Percentiles rank a stretch among this genome's conserved stretches.
These are phyloP conservation scores for Colletotrichum tofieldiae DNA, from an alignment of 2,329 filamentous ascomycete genomes.

Conservation along the genomic window DNA sequence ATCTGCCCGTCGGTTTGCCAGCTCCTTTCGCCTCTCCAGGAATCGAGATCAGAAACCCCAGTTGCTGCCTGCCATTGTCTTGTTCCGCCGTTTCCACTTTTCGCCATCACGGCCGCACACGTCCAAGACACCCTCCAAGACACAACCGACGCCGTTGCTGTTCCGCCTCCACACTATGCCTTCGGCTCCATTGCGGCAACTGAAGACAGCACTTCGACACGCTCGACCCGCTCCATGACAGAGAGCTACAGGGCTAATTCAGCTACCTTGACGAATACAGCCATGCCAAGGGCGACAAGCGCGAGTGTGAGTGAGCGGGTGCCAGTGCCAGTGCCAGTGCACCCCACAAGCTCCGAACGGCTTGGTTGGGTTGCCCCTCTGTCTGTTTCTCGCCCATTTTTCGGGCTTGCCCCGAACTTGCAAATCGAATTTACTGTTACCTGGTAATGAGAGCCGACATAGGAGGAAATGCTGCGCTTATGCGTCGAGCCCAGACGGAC, in stretches of 20 bases:
- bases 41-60: constrained; percentile 3
- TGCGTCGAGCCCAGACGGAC: constrained; percentile 18
- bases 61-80: constrained; percentile 28
- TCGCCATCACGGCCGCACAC: constrained; percentile 34
- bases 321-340: constrained; percentile 16
- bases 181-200: constrained; percentile 22
- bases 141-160: constrained; percentile 35
- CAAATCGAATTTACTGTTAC: not conserved
- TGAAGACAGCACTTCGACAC: constrained; percentile 18
- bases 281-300: constrained; percentile 15
- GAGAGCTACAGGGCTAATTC: constrained; percentile 13
- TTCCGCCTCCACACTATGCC: constrained; percentile 30
- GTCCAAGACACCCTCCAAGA: constrained; percentile 21
- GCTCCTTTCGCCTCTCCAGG: not conserved
- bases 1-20: constrained; percentile 12
- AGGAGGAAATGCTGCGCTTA: not conserved
- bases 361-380: not conserved
- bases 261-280: constrained; percentile 15
- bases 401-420: constrained; percentile 3
- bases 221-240: not conserved
- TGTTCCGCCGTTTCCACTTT: constrained; percentile 32
- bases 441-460: not conserved
- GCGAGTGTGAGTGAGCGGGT: not conserved
- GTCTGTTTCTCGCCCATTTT: not conserved
- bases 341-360: constrained; percentile 30